These are phyloP conservation scores for Edaphochlamys debaryana DNA, from an alignment of 139 green algal genomes.

Conservation along the genomic window DNA sequence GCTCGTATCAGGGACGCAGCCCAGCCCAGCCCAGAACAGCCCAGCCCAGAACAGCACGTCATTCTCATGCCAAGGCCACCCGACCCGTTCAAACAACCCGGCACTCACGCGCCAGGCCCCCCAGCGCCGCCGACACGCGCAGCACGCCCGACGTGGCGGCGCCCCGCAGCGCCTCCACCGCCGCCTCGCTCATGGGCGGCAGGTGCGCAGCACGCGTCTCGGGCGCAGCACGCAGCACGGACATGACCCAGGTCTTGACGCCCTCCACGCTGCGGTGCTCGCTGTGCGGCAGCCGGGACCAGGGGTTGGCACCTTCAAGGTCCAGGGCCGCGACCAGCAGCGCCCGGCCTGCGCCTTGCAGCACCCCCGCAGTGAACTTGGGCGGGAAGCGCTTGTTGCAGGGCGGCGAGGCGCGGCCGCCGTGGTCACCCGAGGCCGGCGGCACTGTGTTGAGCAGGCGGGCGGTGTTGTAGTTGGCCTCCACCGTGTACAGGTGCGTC, in stretches of 20 bases:
- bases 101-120: not conserved
- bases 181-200: constrained; percentile 34
- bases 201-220: constrained; percentile 40
- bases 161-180: constrained; percentile 14
- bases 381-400: constrained; percentile 38
- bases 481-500: constrained; percentile 70
- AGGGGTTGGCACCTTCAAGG: constrained; percentile 61
- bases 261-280: constrained; percentile 56
- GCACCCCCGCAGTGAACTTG: constrained; percentile 38
- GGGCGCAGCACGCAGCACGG: constrained; percentile 18
- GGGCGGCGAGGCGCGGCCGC: constrained; percentile 54
- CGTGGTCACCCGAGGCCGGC: constrained; percentile 32
- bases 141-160: not conserved
- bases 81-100: too few species aligned
- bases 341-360: constrained; percentile 46
- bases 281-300: constrained; percentile 57
- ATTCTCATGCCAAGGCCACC: too few species aligned
- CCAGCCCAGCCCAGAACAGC: too few species aligned
- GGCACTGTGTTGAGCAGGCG: constrained; percentile 46
- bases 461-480: constrained; percentile 66
- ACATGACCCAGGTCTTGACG: constrained; percentile 48
- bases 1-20: too few species aligned
- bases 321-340: constrained; percentile 59
- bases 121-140: not conserved
- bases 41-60: too few species aligned